These are phyloP conservation scores for Cenococcum geophilum DNA, from an alignment of 495 filamentous ascomycete species.

Conservation along the genomic window DNA sequence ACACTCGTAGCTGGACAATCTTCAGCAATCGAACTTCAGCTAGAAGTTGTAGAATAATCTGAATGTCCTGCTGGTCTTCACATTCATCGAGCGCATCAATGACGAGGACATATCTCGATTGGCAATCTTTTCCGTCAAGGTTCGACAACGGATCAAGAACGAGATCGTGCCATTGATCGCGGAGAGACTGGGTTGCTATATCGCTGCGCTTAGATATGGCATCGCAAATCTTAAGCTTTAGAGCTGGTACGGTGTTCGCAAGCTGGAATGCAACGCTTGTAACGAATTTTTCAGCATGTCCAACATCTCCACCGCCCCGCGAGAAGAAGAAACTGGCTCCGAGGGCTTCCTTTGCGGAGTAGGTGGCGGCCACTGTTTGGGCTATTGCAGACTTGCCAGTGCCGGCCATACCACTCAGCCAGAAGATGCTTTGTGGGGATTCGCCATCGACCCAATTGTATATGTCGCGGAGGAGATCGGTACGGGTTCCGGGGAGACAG, in stretches of 20 bases:
- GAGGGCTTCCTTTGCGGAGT: slow-evolving; percentile 13
- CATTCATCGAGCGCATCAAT: slow-evolving; percentile 39
- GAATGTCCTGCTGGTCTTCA: slow-evolving; percentile 23
- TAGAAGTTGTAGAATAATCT: slow-evolving; percentile 30
- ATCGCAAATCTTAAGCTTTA: neutral
- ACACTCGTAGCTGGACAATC: no score
- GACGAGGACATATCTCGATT: slow-evolving; percentile 20
- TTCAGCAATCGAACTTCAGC: no score
- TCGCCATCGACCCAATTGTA: slow-evolving; percentile 13
- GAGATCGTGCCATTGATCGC: slow-evolving; percentile 4
- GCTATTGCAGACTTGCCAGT: slow-evolving; percentile 36
- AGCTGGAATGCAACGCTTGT: slow-evolving; percentile 21
- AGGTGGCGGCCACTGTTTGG: slow-evolving; percentile 20
- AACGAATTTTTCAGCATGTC: slow-evolving; percentile 20
- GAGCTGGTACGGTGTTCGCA: slow-evolving; percentile 1
- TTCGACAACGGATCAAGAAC: slow-evolving; percentile 5
- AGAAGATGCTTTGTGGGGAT: slow-evolving; percentile 28
- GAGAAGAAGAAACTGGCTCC: slow-evolving; percentile 31
- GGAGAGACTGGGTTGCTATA: slow-evolving; percentile 7
- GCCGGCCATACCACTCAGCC: slow-evolving; percentile 36
- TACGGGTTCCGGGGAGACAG: slow-evolving; percentile 25
- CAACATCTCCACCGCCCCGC: slow-evolving; percentile 18
- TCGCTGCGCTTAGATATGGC: slow-evolving; percentile 6
- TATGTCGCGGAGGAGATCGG: slow-evolving; percentile 21
- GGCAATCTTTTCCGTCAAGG: neutral